Evolutionary conservation across 495 filamentous ascomycete species (phyloP).

Genomic region (Parathielavia hyrcaniae): DNA sequence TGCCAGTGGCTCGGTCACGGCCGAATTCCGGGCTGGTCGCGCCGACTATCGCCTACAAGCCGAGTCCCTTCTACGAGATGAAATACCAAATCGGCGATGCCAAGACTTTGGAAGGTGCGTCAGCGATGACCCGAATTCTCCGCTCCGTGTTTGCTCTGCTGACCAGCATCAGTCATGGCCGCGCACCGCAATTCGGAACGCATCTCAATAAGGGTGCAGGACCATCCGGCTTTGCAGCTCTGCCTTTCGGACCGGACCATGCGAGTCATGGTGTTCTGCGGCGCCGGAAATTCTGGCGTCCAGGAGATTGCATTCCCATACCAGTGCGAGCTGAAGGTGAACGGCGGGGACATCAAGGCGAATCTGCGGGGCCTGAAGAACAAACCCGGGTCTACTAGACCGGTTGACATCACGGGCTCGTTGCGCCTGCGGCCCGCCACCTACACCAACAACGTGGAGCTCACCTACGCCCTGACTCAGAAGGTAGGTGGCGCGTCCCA

Average conservation of each 20-base stretch:
- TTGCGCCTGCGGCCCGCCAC: constrained; percentile 58
- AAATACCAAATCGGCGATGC: constrained; percentile 54
- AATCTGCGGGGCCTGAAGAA: constrained; percentile 93
- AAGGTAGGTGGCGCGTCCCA: constrained; percentile 51
- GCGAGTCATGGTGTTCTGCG: constrained; percentile 77
- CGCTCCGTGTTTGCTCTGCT: constrained; percentile 18
- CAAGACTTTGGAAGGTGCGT: constrained; percentile 61
- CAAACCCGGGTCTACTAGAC: constrained; percentile 85
- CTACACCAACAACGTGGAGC: constrained; percentile 68
- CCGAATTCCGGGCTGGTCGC: constrained; percentile 2
- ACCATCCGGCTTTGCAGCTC: constrained; percentile 42
- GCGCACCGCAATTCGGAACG: constrained; percentile 53
- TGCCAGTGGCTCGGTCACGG: not conserved
- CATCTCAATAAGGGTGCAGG: constrained; percentile 47
- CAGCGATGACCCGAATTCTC: not conserved
- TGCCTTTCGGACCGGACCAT: constrained; percentile 49
- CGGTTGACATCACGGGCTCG: constrained; percentile 78
- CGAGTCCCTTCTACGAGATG: constrained; percentile 71
- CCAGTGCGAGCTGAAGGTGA: constrained; percentile 86
- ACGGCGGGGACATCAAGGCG: constrained; percentile 75
- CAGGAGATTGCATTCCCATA: constrained; percentile 84
- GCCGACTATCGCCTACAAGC: constrained; percentile 51
- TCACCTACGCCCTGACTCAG: constrained; percentile 87
- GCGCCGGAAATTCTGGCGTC: constrained; percentile 49
- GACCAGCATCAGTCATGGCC: constrained; percentile 45